Base-by-base conservation (phyloP, 352 stramenopile species). In the Globisporangium recalcitrans region DNA sequence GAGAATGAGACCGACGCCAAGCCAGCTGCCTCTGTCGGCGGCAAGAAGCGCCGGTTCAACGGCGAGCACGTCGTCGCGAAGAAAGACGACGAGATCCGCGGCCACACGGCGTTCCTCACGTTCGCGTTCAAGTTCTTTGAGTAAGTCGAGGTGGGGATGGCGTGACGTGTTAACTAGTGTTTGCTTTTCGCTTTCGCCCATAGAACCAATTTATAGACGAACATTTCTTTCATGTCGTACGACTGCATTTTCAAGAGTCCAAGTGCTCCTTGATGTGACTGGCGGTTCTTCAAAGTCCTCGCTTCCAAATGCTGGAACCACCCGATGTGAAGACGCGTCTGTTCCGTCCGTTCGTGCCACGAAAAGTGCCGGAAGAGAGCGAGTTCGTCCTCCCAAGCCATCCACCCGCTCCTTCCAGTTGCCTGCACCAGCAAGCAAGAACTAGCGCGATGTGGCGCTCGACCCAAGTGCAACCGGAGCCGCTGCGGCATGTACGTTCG, bases 91-190 rank as follows among this genome's bases (percentile, higher is more conserved):
- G 86, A 93, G 64, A 95, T 95, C 63, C 82, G 86, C 27, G 86
- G 86, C 51, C 86, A 95, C 73, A 95, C 86, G 32, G 86, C 86
- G 22, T 95, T 93, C 62, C 70, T 95, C 24, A 95, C 86, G 52
- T 95, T 95, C 58, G 85, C 85, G 34, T 87, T 73, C 67, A 94
- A 92, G 74, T 91, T 94, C 60, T 89, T 88, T 42, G 74, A 71
- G 29, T 87, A 58, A 72, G 4, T 42, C 21, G 38, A 44, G 1
- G 16, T 24, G 11, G 32, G 47, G 4, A 19, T 11, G 10, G 38
- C 32, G 32, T 10, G 32, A 26, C 21, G 9, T 52, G 46, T 5
- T 5, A 11, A 8, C 10, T 32, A 13, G 7, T 11, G n/a, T 26
- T 21, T 16, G 19, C 4, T 27, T 52, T 16, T 3, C 10, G 6